phyloP scores from a whole-genome alignment of 768 basidiomycete species.

The Pluteus cervinus region DNA sequence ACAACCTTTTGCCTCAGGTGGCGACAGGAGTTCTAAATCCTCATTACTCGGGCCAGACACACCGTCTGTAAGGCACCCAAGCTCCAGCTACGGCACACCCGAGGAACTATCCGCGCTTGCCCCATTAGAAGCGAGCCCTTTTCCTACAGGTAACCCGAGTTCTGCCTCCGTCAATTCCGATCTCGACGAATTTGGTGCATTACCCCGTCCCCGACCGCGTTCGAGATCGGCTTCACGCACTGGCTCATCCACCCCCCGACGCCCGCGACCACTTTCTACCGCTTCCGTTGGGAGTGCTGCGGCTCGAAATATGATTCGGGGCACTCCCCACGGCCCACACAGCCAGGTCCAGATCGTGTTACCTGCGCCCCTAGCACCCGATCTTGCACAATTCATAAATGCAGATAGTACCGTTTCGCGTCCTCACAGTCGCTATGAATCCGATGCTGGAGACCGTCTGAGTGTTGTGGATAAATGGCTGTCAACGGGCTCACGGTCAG shows the following conservation, averaged over 20 bases:
- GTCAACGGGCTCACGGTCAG: conserved; percentile 5
- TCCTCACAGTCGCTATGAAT: too few species aligned
- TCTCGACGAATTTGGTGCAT: conserved; percentile 1
- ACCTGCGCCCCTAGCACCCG: conserved; percentile 55
- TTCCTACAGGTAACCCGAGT: not conserved
- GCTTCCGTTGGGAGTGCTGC: conserved; percentile 9
- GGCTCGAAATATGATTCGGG: conserved; percentile 36
- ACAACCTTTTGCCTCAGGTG: conserved; percentile 17
- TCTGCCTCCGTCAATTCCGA: conserved; percentile 10
- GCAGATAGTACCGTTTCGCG: not conserved
- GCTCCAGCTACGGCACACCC: not conserved
- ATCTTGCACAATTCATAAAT: conserved; percentile 4
- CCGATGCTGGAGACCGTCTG: conserved; percentile 9
- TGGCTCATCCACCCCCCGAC: conserved; percentile 7
- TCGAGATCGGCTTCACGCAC: conserved; percentile 18
- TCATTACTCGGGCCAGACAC: conserved; percentile 23
- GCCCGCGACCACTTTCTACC: conserved; percentile 25
- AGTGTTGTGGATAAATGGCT: conserved; percentile 24
- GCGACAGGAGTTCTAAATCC: conserved; percentile 27
- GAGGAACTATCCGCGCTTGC: conserved; percentile 8
- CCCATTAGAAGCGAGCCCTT: conserved; percentile 7
- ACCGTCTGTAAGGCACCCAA: conserved; percentile 1
- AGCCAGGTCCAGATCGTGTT: conserved; percentile 63
- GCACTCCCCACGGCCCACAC: conserved; percentile 55
- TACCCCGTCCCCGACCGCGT: conserved; percentile 13